Evolutionary conservation across 345 rosid species (phyloP), one percentile per base, ranked within the genome.

Genomic region (Pugionium cornutum): DNA sequence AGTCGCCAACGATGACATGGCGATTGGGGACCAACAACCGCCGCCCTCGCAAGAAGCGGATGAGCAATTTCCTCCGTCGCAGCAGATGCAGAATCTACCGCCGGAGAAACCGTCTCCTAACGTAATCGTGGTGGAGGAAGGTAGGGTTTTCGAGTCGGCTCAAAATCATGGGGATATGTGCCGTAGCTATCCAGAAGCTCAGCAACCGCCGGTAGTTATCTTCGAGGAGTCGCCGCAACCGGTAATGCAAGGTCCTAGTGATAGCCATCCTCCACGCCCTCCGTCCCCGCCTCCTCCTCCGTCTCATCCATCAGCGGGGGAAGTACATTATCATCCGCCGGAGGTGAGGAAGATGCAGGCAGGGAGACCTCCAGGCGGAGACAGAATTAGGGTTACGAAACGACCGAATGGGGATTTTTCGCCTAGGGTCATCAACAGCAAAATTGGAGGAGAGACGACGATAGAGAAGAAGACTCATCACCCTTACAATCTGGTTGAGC

Each of bases 401-500:
- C 73, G 76, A 64, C 86, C 83, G 3, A 76, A 72, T 46, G 91
- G 85, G 56, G 97, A 88, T 3, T 88, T 56, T 51, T 80, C 89
- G 1, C 99, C 97, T 2, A 81, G 75, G 79, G 92, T 83, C 57
- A 90, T 90, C 9, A 77, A 70, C n/a, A 66, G 76, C 25, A 76
- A 74, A 31, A 54, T 59, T 37, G 40, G 69, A 27, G 66, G 75
- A 28, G 87, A 80, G 58, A 41, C 62, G 7, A 37, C 62, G 58
- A 25, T 61, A 4, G 77, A 67, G 64, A 90, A 67, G 77, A 89
- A 81, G 68, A 68, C 75, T 64, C 77, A 67, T 61, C 67, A 53
- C 63, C 96, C 92, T 0, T 86, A 74, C 76, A 83, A 82, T 76
- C 86, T 90, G 9, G 99, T 90, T 1, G 99, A 94, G 77, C 91